A percentile compares a stretch with the other conserved stretches of the same genome.
Conservation (phyloP, 2,329 filamentous ascomycete genomes). For the Akanthomyces muscarius region DNA sequence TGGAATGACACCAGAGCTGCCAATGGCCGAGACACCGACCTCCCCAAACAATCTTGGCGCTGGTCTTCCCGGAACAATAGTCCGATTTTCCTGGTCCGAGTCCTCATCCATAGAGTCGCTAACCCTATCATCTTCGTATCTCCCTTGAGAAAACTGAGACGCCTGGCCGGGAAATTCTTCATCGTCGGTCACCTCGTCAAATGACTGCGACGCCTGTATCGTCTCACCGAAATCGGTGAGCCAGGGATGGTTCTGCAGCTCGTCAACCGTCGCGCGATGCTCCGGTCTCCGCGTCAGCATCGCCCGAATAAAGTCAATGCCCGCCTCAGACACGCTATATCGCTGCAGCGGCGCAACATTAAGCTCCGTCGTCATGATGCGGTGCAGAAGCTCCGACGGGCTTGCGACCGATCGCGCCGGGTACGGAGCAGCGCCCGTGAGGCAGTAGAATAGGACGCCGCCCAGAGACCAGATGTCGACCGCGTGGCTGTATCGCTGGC, state of each 20-base stretch:
- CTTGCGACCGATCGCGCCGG: slow-evolving; percentile 71
- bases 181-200: slow-evolving; percentile 60
- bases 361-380: slow-evolving; percentile 76
- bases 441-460: slow-evolving; percentile 81
- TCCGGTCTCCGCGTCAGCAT: slow-evolving; percentile 82
- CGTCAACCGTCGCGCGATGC: slow-evolving; percentile 66
- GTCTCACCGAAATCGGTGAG: slow-evolving; percentile 39
- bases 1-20: slow-evolving; percentile 49
- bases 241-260: slow-evolving; percentile 73
- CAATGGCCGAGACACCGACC: slow-evolving; percentile 49
- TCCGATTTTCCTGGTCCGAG: slow-evolving; percentile 75
- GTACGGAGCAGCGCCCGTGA: slow-evolving; percentile 79
- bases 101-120: slow-evolving; percentile 55
- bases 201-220: slow-evolving; percentile 41
- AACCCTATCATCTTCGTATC: slow-evolving; percentile 36
- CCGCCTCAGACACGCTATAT: slow-evolving; percentile 57
- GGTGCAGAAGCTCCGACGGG: slow-evolving; percentile 74
- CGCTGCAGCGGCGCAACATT: slow-evolving; percentile 61
- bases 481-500: slow-evolving; percentile 77
- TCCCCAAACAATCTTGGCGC: slow-evolving; percentile 51
- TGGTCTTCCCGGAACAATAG: slow-evolving; percentile 52
- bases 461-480: slow-evolving; percentile 97
- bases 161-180: slow-evolving; percentile 54
- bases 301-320: slow-evolving; percentile 68
- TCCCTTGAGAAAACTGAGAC: slow-evolving; percentile 49